phyloP scores from a whole-genome alignment of 208 protist genomes.

The Trypanosoma caninum region DNA sequence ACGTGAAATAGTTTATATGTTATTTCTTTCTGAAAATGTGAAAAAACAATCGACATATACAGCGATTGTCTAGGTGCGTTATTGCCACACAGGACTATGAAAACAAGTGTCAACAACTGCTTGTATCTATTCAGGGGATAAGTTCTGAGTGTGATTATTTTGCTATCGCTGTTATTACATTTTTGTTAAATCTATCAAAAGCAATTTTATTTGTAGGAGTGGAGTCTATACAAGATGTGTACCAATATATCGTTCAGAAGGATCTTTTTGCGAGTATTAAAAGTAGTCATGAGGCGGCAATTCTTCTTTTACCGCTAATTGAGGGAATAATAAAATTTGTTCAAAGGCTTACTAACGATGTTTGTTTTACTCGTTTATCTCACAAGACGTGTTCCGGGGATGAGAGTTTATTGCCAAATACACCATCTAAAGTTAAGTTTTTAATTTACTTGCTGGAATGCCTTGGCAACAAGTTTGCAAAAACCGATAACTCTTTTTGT shows the following conservation, averaged over 20 bases:
- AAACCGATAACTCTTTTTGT: neutral
- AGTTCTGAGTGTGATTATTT: neutral
- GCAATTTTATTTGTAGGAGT: neutral
- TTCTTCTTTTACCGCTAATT: constrained; percentile 3
- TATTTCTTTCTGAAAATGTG: neutral
- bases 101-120: constrained; percentile 19
- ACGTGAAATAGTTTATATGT: neutral
- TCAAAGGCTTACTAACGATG: neutral
- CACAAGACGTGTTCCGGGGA: neutral
- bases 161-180: neutral
- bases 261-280: constrained; percentile 3
- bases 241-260: constrained; percentile 4
- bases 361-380: neutral
- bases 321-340: constrained; percentile 3
- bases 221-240: neutral
- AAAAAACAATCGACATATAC: neutral
- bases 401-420: neutral
- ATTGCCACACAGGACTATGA: neutral
- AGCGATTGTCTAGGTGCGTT: neutral
- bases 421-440: constrained; percentile 18
- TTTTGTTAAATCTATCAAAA: constrained; percentile 6
- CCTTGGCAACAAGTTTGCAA: neutral
- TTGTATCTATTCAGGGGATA: neutral
- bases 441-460: constrained; percentile 21
- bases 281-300: neutral